A percentile compares a stretch with the other conserved stretches of the same genome.
These are phyloP conservation scores for Triticum dicoccoides DNA, from an alignment of 176 grass and related monocot genomes.

Conservation along the genomic window DNA sequence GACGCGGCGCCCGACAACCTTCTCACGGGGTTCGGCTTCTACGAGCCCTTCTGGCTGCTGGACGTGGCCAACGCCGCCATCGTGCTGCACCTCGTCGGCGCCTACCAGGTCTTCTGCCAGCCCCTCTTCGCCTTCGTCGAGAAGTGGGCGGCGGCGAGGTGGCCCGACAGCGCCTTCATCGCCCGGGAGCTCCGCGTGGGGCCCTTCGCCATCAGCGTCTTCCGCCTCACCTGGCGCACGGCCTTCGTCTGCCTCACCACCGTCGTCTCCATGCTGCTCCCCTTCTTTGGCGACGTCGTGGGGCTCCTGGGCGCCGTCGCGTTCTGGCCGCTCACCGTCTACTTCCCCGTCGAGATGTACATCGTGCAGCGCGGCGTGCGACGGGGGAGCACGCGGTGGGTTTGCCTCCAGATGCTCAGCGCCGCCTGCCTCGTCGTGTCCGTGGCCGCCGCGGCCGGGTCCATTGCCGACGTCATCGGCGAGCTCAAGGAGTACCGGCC, in stretches of 20 bases:
- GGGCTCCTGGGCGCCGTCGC: slow-evolving; percentile 58
- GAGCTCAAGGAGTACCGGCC: slow-evolving; percentile 55
- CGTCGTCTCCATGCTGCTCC: slow-evolving; percentile 60
- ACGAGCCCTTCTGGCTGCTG: slow-evolving; percentile 92
- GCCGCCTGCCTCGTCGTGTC: slow-evolving; percentile 49
- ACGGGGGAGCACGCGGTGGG: slow-evolving; percentile 34
- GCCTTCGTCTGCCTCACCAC: slow-evolving; percentile 55
- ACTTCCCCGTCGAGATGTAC: slow-evolving; percentile 78
- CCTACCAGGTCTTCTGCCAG: slow-evolving; percentile 82
- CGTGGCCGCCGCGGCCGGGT: slow-evolving; percentile 41
- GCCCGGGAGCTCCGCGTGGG: slow-evolving; percentile 6
- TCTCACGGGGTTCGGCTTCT: slow-evolving; percentile 88
- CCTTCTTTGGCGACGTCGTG: slow-evolving; percentile 72
- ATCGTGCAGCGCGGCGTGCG: slow-evolving; percentile 41
- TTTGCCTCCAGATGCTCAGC: slow-evolving; percentile 62
- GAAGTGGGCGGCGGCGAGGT: slow-evolving; percentile 40
- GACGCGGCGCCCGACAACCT: slow-evolving; percentile 76
- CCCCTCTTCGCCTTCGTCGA: slow-evolving; percentile 85
- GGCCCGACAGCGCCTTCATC: slow-evolving; percentile 69
- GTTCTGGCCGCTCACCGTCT: slow-evolving; percentile 73
- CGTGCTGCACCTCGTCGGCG: slow-evolving; percentile 78
- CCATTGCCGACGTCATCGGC: slow-evolving; percentile 54
- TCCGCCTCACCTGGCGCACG: slow-evolving; percentile 61
- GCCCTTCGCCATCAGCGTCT: slow-evolving; percentile 27
- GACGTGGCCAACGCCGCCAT: slow-evolving; percentile 86